phyloP scores from a whole-genome alignment of 179 eudicot genomes.

The Camellia oleifera region DNA sequence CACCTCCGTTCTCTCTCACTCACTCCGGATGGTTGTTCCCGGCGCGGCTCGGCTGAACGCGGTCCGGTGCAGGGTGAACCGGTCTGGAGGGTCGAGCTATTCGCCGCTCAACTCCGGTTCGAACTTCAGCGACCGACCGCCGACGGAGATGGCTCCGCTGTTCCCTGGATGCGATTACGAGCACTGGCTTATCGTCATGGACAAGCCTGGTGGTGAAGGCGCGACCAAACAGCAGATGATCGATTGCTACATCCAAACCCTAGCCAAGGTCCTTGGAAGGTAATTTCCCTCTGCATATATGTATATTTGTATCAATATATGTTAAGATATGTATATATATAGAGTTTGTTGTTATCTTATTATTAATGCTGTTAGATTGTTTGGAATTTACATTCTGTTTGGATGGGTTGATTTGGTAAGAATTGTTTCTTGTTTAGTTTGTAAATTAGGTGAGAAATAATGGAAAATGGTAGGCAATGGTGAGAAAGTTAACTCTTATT shows the following conservation, averaged over 20 bases:
- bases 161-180: slow-evolving; percentile 84
- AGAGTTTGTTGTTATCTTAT: too few species aligned
- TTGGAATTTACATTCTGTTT: too few species aligned
- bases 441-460: too few species aligned
- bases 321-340: too few species aligned
- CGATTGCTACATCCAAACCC: slow-evolving; percentile 61
- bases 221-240: slow-evolving; percentile 70
- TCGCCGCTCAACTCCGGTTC: slow-evolving; percentile 47
- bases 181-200: slow-evolving; percentile 86
- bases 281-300: slow-evolving; percentile 11
- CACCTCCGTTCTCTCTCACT: slow-evolving; percentile 27
- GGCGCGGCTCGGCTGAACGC: slow-evolving; percentile 18
- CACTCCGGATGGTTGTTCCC: slow-evolving; percentile 15
- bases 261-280: slow-evolving; percentile 74
- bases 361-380: too few species aligned
- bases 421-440: too few species aligned
- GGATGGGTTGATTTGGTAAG: too few species aligned
- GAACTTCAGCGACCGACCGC: slow-evolving; percentile 62
- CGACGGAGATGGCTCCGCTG: slow-evolving; percentile 79
- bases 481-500: too few species aligned
- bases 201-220: slow-evolving; percentile 83
- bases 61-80: slow-evolving; percentile 39
- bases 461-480: too few species aligned
- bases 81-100: slow-evolving; percentile 36
- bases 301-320: too few species aligned